These are phyloP conservation scores for Alternaria sp. DNA, from an alignment of 2,329 filamentous ascomycete species.

Conservation along the genomic window DNA sequence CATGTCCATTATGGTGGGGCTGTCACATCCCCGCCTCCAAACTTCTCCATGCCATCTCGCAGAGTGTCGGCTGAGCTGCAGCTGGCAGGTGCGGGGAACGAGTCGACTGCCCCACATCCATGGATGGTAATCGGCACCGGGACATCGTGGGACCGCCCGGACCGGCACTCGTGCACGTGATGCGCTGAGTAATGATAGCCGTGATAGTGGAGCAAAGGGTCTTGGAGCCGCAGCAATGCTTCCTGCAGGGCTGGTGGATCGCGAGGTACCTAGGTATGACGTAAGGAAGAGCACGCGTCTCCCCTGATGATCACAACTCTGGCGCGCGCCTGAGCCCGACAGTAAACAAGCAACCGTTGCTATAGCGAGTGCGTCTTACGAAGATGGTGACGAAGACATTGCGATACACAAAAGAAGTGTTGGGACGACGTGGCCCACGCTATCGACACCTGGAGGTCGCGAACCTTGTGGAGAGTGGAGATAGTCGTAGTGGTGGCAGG, in stretches of 20 bases:
- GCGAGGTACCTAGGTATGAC: not conserved
- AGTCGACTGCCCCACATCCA: slow-evolving; percentile 21
- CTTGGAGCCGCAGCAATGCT: not conserved
- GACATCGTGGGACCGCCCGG: slow-evolving; percentile 10
- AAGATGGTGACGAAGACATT: slow-evolving; percentile 1
- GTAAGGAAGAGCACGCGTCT: not conserved
- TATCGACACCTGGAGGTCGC: slow-evolving; percentile 1
- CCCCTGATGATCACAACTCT: not conserved
- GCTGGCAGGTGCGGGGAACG: slow-evolving; percentile 26
- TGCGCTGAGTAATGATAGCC: not conserved
- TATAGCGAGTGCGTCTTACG: not conserved
- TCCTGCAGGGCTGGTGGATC: not conserved
- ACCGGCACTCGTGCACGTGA: slow-evolving; percentile 9
- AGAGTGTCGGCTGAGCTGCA: slow-evolving; percentile 2
- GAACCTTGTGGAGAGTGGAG: not conserved
- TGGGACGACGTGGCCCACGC: not conserved
- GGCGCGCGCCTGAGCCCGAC: not conserved
- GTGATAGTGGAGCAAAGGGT: not conserved
- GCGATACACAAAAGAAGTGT: not conserved
- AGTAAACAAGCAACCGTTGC: not conserved
- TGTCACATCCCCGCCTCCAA: slow-evolving; percentile 7
- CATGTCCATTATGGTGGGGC: slow-evolving; percentile 25
- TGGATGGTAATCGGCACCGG: slow-evolving; percentile 9
- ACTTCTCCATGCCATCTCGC: slow-evolving; percentile 15
- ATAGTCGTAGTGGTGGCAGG: not conserved